Evolutionary conservation across 768 basidiomycete genomes (phyloP), one percentile per base, ranked within the genome.

Genomic region (Favolaschia claudopus): DNA sequence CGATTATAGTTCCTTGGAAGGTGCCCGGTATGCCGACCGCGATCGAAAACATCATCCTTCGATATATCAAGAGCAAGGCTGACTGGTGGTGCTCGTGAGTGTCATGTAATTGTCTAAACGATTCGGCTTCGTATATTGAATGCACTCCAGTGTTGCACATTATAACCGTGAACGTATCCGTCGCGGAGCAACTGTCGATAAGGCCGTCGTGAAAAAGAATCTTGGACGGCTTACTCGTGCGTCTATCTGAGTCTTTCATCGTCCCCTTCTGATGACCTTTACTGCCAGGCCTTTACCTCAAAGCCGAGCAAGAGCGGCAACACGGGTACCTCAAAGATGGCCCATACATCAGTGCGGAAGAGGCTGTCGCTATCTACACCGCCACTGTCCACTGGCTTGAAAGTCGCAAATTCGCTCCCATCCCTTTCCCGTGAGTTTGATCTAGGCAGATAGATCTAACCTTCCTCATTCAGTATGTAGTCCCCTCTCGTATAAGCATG

Each of bases 1-100:
- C 31, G 24, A 9, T 36, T 59, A 10, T 60, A 86, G 89, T 99
- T 68, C 97, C 97, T 20, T 99, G 97, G 97, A 99, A 99, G 76
- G 97, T 99, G 2, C 97, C 96, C 10, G 97, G 97, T 34, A 99
- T 99, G 97, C 95, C 95, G 0, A 98, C 97, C 1, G 95, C 97
- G 12, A 97, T 99, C 63, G 97, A 99, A 77, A 99, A 99, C 74
- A 98, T 99, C 74, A 98, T 99, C 62, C 76, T 99, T 37, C 91
- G 96, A 48, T 99, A 98, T 77, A 96, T 99, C 84, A 99, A 99
- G 83, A 92, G 90, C 77, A 99, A 99, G 81, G 93, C 96, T 20
- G 96, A 99, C 72, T 98, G 96, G 96, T 99, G 95, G 95, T 91
- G 91, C 73, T 96, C 92, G 80, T 90, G 73, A 65, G 89, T 82